phyloP scores from a whole-genome alignment of 331 rosid species.

The Pyracantha coccinea region DNA sequence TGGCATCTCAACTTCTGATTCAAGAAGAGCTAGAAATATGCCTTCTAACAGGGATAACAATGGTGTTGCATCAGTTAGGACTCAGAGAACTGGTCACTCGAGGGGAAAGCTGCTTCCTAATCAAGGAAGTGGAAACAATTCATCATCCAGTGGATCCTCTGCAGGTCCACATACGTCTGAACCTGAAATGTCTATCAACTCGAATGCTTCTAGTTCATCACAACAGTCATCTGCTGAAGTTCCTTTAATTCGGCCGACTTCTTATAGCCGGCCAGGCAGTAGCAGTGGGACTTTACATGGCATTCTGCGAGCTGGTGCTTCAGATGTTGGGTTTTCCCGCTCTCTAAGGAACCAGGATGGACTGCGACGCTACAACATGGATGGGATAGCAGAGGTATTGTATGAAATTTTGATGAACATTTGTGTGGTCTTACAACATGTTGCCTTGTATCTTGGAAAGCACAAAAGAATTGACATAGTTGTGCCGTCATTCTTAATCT shows the following conservation, averaged over 20 bases:
- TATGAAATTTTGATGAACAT: slow-evolving; percentile 2
- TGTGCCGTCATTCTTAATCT: background rate
- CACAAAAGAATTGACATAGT: background rate
- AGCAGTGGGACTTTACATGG: slow-evolving; percentile 44
- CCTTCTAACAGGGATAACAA: slow-evolving; percentile 46
- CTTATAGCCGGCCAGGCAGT: slow-evolving; percentile 47
- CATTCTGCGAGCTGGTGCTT: slow-evolving; percentile 36
- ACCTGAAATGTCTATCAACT: slow-evolving; percentile 26
- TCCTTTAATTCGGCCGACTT: slow-evolving; percentile 32
- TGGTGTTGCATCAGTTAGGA: slow-evolving; percentile 42
- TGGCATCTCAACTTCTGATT: slow-evolving; percentile 69
- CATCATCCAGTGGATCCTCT: slow-evolving; percentile 28
- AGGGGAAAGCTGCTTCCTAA: slow-evolving; percentile 49
- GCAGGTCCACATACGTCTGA: slow-evolving; percentile 37
- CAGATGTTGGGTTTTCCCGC: slow-evolving; percentile 48
- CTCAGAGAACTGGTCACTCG: slow-evolving; percentile 49
- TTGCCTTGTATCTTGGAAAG: background rate
- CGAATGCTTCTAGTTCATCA: slow-evolving; percentile 35
- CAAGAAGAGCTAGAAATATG: slow-evolving; percentile 55
- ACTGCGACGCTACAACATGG: slow-evolving; percentile 60
- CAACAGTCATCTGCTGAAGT: slow-evolving; percentile 33
- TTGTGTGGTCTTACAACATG: background rate
- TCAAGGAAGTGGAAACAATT: slow-evolving; percentile 45
- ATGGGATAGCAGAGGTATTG: slow-evolving; percentile 84
- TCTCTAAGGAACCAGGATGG: slow-evolving; percentile 49